Conservation (phyloP, 805 yeast genomes). For the Metschnikowia santaceciliae region DNA sequence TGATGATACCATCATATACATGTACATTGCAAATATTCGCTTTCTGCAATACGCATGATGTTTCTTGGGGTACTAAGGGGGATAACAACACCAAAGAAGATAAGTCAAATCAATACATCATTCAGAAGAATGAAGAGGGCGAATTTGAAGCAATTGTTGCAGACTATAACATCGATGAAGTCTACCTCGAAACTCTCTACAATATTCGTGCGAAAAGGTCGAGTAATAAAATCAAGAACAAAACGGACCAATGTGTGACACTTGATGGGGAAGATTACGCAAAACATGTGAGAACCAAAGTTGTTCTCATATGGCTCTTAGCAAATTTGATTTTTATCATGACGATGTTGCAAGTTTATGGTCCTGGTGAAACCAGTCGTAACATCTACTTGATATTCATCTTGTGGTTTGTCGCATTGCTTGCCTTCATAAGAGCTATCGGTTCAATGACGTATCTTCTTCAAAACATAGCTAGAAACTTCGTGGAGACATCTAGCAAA, state of each 20-base stretch:
- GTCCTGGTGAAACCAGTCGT: constrained; percentile 50
- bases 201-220: constrained; percentile 70
- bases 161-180: constrained; percentile 80
- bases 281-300: constrained; percentile 90
- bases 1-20: constrained; percentile 86
- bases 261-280: constrained; percentile 76
- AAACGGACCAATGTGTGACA: constrained; percentile 20
- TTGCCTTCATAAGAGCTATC: constrained; percentile 74
- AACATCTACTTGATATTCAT: constrained; percentile 81
- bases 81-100: constrained; percentile 65
- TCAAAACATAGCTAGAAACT: constrained; percentile 32
- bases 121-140: constrained; percentile 75
- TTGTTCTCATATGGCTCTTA: constrained; percentile 92
- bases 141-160: constrained; percentile 74
- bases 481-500: constrained; percentile 38
- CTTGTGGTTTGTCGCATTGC: constrained; percentile 86
- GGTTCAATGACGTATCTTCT: constrained; percentile 75
- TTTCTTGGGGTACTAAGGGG: constrained; percentile 99
- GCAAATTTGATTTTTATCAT: constrained; percentile 76
- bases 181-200: constrained; percentile 70
- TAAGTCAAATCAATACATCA: constrained; percentile 75
- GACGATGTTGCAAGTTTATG: constrained; percentile 82
- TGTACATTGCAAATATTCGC: constrained; percentile 94
- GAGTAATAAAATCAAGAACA: constrained; percentile 42
- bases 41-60: constrained; percentile 96